Percentiles rank a stretch among this genome's conserved stretches.
Conservation (phyloP, 805 yeast genomes). For the Saccharomycopsis schoenii region DNA sequence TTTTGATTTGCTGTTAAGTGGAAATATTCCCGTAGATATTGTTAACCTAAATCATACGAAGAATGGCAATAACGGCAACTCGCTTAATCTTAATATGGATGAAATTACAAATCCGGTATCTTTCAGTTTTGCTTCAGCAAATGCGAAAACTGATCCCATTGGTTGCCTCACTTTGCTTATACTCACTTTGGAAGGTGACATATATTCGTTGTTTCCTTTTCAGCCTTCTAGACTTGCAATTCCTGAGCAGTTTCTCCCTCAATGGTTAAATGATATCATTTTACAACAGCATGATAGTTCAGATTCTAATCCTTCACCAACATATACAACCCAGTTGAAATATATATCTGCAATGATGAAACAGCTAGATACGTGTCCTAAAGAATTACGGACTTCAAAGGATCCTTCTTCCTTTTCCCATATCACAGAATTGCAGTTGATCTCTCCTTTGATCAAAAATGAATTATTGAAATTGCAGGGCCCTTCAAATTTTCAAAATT, state of each 20-base stretch:
- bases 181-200: constrained; percentile 44
- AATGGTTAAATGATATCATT: not conserved
- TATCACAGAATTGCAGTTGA: not conserved
- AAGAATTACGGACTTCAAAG: not conserved
- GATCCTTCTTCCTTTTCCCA: not conserved
- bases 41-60: constrained; percentile 20
- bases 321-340: not conserved
- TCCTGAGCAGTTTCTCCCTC: constrained; percentile 16
- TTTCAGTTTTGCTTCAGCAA: constrained; percentile 22
- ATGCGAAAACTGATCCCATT: constrained; percentile 22
- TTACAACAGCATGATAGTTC: not conserved
- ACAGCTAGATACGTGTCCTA: not conserved
- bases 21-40: constrained; percentile 21
- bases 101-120: constrained; percentile 20
- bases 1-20: constrained; percentile 28
- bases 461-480: constrained; percentile 12
- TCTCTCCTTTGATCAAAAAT: not conserved
- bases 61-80: constrained; percentile 6
- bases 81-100: constrained; percentile 21
- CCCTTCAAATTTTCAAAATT: constrained; percentile 5
- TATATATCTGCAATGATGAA: constrained; percentile 2
- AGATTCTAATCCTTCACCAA: not conserved
- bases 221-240: constrained; percentile 37
- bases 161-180: constrained; percentile 47
- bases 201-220: constrained; percentile 57